Percentiles rank a stretch among this genome's conserved stretches.
Evolutionary conservation across 306 rosid genomes (phyloP).

Genomic region (Prunus davidiana): DNA sequence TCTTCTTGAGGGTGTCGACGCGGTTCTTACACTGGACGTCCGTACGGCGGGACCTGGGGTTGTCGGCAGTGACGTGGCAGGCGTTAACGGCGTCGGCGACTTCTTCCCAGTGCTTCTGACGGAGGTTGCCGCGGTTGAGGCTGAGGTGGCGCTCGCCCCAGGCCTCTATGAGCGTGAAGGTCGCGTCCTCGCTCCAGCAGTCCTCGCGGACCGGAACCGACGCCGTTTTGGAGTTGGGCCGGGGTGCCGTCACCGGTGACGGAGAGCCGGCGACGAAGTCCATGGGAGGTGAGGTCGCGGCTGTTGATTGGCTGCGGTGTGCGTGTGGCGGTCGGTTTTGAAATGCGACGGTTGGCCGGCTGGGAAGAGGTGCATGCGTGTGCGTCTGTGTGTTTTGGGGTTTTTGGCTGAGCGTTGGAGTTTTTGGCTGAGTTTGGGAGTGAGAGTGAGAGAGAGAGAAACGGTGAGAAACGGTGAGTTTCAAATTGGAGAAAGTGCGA

Average conservation of each 20-base stretch:
- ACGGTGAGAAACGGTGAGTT: no score
- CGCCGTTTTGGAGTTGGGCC: constrained; percentile 17
- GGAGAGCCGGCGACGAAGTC: constrained; percentile 32
- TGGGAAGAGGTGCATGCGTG: no score
- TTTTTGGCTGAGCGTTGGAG: no score
- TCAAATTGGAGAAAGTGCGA: no score
- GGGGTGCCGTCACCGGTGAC: constrained; percentile 20
- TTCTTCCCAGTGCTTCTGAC: constrained; percentile 67
- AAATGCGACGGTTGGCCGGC: no score
- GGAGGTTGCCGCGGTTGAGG: constrained; percentile 58
- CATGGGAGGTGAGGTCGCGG: constrained; percentile 13
- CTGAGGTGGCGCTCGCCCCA: constrained; percentile 64
- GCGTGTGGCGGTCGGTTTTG: no score
- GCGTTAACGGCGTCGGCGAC: constrained; percentile 61
- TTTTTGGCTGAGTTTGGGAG: no score
- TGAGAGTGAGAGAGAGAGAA: no score
- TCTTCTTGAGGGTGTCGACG: constrained; percentile 71
- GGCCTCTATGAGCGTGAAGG: constrained; percentile 64
- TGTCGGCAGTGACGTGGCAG: background rate
- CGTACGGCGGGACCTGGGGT: constrained; percentile 41
- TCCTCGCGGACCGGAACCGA: constrained; percentile 52
- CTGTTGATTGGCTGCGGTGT: background rate
- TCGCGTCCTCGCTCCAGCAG: constrained; percentile 67
- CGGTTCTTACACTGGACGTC: constrained; percentile 74
- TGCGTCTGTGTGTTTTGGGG: no score